Evolutionary conservation across 2,329 filamentous ascomycete species (phyloP).

Genomic region (Pyrenochaeta sp.): DNA sequence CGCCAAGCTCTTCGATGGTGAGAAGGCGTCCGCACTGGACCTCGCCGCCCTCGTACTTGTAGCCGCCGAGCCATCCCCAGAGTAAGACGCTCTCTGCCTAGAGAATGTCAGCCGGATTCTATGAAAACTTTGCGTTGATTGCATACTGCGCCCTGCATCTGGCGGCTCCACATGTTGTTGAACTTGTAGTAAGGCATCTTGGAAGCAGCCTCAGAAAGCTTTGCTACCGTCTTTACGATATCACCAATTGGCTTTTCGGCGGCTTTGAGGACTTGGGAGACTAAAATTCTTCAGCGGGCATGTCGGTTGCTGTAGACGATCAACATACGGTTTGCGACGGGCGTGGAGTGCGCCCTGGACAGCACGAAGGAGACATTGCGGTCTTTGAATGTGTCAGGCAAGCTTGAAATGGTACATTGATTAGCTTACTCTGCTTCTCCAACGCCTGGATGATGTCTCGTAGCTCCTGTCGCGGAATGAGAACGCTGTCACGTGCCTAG

Average conservation of each 20-base stretch:
- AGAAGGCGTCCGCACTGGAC: constrained; percentile 70
- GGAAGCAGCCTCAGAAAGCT: constrained; percentile 76
- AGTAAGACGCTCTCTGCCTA: constrained; percentile 66
- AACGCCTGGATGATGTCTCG: constrained; percentile 81
- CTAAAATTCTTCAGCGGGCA: constrained; percentile 53
- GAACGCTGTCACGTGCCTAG: constrained; percentile 39
- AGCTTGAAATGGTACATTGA: background rate
- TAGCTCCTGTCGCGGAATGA: constrained; percentile 64
- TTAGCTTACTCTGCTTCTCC: constrained; percentile 71
- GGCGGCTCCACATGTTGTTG: constrained; percentile 84
- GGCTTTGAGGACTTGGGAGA: constrained; percentile 71
- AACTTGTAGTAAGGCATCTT: constrained; percentile 98
- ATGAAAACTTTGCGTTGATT: too few relatives aligned
- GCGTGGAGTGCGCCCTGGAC: constrained; percentile 88
- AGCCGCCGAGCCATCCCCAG: constrained; percentile 81
- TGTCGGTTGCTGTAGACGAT: background rate
- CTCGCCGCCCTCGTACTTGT: constrained; percentile 61
- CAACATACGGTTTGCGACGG: constrained; percentile 66
- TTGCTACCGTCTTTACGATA: constrained; percentile 73
- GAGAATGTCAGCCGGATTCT: constrained; percentile 11
- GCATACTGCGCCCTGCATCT: constrained; percentile 80
- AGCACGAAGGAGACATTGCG: constrained; percentile 82
- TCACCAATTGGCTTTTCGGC: constrained; percentile 74
- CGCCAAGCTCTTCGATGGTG: constrained; percentile 86
- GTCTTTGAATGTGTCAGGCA: constrained; percentile 55